These are phyloP conservation scores for Erucastrum elatum DNA, from an alignment of 345 rosid species.

Conservation along the genomic window DNA sequence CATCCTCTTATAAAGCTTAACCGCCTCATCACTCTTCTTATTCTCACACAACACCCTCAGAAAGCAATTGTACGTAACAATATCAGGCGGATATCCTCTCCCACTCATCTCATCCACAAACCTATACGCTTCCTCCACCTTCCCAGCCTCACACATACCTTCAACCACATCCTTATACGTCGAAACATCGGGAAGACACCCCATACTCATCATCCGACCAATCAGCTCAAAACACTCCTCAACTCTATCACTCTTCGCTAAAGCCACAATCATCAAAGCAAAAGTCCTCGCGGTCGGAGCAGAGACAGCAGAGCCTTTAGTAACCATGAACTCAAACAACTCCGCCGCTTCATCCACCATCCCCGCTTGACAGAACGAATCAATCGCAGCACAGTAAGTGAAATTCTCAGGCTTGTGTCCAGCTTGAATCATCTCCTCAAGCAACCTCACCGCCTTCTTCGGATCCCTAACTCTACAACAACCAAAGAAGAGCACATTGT, in stretches of 20 bases:
- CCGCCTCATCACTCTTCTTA: conserved; percentile 65
- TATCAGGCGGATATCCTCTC: conserved; percentile 86
- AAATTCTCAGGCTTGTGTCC: conserved; percentile 82
- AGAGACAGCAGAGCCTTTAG: conserved; percentile 71
- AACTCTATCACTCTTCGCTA: conserved; percentile 57
- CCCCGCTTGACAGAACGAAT: conserved; percentile 78
- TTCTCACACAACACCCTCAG: conserved; percentile 80
- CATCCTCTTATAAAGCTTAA: conserved; percentile 67
- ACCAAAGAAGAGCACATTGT: conserved; percentile 80
- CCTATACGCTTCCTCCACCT: conserved; percentile 71
- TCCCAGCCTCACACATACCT: conserved; percentile 81
- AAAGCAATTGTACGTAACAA: conserved; percentile 86
- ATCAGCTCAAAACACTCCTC: conserved; percentile 69
- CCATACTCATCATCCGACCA: conserved; percentile 70
- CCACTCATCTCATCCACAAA: conserved; percentile 81
- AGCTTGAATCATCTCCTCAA: conserved; percentile 80
- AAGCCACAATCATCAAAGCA: conserved; percentile 67
- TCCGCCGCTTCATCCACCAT: conserved; percentile 76
- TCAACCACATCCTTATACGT: conserved; percentile 78
- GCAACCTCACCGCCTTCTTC: conserved; percentile 58
- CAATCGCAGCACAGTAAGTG: conserved; percentile 81
- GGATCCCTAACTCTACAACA: conserved; percentile 91
- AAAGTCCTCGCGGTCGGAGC: conserved; percentile 88
- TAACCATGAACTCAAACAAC: conserved; percentile 82
- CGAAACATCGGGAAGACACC: conserved; percentile 91